Evolutionary conservation across 2,329 filamentous ascomycete genomes (phyloP).

Genomic region (Beauveria sp.): DNA sequence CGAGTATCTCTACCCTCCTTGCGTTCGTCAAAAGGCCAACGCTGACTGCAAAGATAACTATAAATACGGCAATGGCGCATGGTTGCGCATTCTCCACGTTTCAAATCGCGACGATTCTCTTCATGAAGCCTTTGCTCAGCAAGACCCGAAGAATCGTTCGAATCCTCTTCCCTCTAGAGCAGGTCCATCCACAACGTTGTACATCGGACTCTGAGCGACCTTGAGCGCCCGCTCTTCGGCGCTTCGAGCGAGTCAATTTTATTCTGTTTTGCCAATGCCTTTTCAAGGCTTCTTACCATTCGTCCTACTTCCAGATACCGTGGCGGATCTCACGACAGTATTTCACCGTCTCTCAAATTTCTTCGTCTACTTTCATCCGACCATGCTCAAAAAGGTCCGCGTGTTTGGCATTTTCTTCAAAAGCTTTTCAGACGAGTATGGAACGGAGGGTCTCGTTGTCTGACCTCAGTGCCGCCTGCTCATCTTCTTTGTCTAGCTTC

Average conservation of each 20-base stretch:
- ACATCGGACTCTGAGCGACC: neutral
- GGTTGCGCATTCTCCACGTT: constrained; percentile 1
- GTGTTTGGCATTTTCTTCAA: constrained; percentile 3
- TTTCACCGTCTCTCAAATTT: neutral
- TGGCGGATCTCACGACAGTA: neutral
- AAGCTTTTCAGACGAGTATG: constrained; percentile 1
- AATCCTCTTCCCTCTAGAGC: neutral
- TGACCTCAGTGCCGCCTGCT: neutral
- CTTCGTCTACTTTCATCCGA: neutral
- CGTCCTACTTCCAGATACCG: neutral
- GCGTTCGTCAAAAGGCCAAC: constrained; percentile 14
- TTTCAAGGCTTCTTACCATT: neutral
- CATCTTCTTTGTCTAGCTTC: neutral
- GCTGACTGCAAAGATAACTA: constrained; percentile 13
- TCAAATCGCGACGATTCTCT: neutral
- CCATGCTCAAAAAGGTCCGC: neutral
- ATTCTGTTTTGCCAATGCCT: neutral
- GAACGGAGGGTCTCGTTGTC: constrained; percentile 9
- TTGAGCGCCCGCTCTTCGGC: neutral
- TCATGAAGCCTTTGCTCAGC: neutral
- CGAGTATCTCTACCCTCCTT: constrained; percentile 9
- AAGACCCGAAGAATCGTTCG: neutral
- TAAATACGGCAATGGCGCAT: constrained; percentile 14
- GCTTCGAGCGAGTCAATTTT: neutral
- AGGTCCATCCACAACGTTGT: neutral